Percentiles rank a stretch among this genome's conserved stretches.
Conservation (phyloP, 768 basidiomycete genomes). For the Podaxis pistillaris region DNA sequence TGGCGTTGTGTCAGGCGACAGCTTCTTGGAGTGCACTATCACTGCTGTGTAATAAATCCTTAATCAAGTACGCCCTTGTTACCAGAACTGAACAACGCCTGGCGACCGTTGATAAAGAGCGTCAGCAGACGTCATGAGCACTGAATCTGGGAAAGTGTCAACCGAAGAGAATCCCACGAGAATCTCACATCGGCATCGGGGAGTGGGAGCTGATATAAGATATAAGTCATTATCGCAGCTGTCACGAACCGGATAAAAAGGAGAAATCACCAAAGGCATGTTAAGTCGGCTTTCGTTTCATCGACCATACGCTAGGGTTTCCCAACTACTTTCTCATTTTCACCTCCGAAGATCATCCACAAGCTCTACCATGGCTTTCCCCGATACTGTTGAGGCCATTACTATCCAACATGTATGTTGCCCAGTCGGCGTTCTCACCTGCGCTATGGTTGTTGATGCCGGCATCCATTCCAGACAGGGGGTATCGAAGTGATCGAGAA, state of each 20-base stretch:
- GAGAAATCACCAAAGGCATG: neutral
- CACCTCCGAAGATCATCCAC: conserved; percentile 12
- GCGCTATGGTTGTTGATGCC: neutral
- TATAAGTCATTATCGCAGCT: neutral
- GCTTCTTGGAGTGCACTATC: neutral
- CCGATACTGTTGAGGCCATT: conserved; percentile 66
- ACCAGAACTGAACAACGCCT: too few species aligned
- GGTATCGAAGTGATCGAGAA: conserved; percentile 77
- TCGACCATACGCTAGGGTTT: conserved; percentile 17
- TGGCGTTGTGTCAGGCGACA: neutral
- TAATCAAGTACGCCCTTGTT: neutral
- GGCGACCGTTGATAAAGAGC: neutral
- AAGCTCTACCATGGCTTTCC: conserved; percentile 46
- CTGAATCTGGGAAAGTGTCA: neutral
- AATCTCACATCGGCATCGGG: conserved; percentile 6
- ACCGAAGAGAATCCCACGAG: neutral
- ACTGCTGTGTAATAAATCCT: neutral
- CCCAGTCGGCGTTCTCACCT: neutral
- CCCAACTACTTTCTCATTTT: conserved; percentile 28
- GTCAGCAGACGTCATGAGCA: neutral
- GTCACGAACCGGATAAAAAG: conserved; percentile 6
- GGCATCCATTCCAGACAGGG: conserved; percentile 44
- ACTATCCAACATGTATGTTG: conserved; percentile 54
- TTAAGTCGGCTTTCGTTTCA: conserved; percentile 11
- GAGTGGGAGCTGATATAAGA: conserved; percentile 10